Evolutionary conservation across 257 asterid species (phyloP).

Genomic region (Plantago elongata): DNA sequence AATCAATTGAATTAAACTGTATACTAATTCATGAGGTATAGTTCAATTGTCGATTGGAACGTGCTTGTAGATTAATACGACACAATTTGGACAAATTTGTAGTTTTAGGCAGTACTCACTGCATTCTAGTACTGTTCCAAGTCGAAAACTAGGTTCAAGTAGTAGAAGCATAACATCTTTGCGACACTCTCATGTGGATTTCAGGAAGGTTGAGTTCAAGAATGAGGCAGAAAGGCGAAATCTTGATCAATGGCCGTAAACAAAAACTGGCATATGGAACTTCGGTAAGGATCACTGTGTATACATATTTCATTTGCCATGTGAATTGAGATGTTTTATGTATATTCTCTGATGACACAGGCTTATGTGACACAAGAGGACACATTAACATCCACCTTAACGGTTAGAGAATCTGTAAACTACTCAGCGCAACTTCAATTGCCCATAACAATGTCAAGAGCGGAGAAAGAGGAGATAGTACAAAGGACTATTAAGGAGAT

Average conservation of each 20-base stretch:
- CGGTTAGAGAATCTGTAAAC: constrained; percentile 52
- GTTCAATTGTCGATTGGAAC: too few species aligned
- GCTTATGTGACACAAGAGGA: constrained; percentile 58
- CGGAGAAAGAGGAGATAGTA: constrained; percentile 38
- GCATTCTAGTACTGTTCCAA: too few species aligned
- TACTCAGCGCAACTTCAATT: constrained; percentile 57
- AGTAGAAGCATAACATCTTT: neutral
- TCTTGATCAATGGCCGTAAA: constrained; percentile 41
- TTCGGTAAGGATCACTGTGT: constrained; percentile 30
- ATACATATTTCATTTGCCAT: neutral
- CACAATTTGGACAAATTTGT: too few species aligned
- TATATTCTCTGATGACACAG: constrained; percentile 7
- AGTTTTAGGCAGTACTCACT: too few species aligned
- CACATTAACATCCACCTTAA: constrained; percentile 50
- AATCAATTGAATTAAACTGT: too few species aligned
- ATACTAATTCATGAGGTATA: too few species aligned
- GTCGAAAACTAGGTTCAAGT: neutral
- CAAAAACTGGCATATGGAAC: constrained; percentile 53
- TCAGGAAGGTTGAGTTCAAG: constrained; percentile 48
- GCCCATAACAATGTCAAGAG: constrained; percentile 37
- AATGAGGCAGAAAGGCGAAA: constrained; percentile 40
- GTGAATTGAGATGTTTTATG: neutral
- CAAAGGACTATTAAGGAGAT: constrained; percentile 46
- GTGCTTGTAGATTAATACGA: too few species aligned
- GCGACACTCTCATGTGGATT: constrained; percentile 1